phyloP scores from a whole-genome alignment of 495 filamentous ascomycete species.

The Xylaria flabelliformis region DNA sequence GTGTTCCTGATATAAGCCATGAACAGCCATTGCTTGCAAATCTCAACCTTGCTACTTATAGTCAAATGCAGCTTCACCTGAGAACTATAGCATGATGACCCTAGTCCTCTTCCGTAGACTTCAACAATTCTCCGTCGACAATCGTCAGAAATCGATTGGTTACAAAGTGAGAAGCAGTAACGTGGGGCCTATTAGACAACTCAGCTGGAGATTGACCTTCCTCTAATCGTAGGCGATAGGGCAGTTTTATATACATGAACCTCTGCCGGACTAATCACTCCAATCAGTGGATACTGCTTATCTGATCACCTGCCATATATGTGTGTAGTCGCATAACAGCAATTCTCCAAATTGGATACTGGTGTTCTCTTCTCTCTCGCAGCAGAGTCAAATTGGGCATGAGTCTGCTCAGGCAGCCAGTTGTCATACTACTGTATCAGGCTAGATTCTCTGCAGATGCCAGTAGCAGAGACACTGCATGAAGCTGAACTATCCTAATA shows the following conservation, averaged over 20 bases:
- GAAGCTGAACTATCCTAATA: not conserved
- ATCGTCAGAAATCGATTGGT: too few relatives aligned
- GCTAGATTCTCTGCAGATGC: not conserved
- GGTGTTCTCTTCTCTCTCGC: not conserved
- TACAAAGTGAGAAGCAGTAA: too few relatives aligned
- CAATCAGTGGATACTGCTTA: not conserved
- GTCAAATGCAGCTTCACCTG: not conserved
- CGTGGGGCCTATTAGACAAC: too few relatives aligned
- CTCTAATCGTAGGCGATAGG: not conserved
- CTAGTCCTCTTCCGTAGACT: not conserved
- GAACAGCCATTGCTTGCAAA: not conserved
- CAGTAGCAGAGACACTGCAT: not conserved
- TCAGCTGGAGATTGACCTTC: not conserved
- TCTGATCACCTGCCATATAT: not conserved
- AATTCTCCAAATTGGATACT: not conserved
- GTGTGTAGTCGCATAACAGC: not conserved
- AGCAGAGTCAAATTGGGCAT: not conserved
- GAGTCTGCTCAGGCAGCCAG: not conserved
- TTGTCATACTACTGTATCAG: not conserved
- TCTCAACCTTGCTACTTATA: not conserved
- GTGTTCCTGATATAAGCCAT: not conserved
- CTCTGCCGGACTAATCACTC: not conserved
- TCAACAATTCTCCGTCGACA: not conserved
- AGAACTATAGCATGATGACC: not conserved
- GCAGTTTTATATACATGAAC: not conserved